Percentiles rank a stretch among this genome's conserved stretches.
Conservation (phyloP, 2,329 filamentous ascomycete genomes). For the Fusarium sambucinum region DNA sequence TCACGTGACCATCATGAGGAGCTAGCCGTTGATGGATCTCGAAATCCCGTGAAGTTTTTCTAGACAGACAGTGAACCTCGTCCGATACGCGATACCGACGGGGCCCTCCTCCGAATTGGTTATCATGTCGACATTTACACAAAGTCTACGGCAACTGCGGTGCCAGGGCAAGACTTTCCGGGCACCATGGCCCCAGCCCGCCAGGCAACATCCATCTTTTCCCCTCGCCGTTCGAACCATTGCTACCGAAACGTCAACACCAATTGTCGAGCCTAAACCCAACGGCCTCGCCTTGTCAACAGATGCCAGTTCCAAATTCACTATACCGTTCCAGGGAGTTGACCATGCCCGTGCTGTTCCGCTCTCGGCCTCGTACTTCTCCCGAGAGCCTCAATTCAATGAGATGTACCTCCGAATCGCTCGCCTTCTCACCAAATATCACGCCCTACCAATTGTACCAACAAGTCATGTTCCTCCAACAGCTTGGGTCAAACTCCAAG, state of each 20-base stretch:
- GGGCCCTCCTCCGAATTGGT: conserved; percentile 42
- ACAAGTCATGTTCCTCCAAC: conserved; percentile 76
- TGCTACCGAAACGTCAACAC: conserved; percentile 42
- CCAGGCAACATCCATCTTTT: conserved; percentile 42
- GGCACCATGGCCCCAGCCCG: conserved; percentile 49
- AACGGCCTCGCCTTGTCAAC: conserved; percentile 29
- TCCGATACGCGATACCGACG: conserved; percentile 44
- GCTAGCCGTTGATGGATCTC: conserved; percentile 27
- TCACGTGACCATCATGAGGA: conserved; percentile 45
- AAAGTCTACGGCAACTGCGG: conserved; percentile 53
- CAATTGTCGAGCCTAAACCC: conserved; percentile 23
- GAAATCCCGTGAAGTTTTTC: conserved; percentile 48
- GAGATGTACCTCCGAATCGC: conserved; percentile 84
- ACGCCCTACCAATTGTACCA: conserved; percentile 76
- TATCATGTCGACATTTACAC: conserved; percentile 54
- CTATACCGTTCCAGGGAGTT: conserved; percentile 51
- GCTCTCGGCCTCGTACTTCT: conserved; percentile 93
- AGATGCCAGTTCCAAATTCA: conserved; percentile 39
- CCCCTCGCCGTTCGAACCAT: conserved; percentile 48
- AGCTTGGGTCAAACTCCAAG: conserved; percentile 82
- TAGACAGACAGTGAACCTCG: conserved; percentile 38
- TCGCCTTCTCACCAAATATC: conserved; percentile 77
- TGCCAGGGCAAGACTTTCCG: conserved; percentile 50
- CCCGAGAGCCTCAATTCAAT: conserved; percentile 84
- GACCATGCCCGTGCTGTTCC: conserved; percentile 80